phyloP scores from a whole-genome alignment of 2,329 filamentous ascomycete genomes.

The Monosporascus sp. region DNA sequence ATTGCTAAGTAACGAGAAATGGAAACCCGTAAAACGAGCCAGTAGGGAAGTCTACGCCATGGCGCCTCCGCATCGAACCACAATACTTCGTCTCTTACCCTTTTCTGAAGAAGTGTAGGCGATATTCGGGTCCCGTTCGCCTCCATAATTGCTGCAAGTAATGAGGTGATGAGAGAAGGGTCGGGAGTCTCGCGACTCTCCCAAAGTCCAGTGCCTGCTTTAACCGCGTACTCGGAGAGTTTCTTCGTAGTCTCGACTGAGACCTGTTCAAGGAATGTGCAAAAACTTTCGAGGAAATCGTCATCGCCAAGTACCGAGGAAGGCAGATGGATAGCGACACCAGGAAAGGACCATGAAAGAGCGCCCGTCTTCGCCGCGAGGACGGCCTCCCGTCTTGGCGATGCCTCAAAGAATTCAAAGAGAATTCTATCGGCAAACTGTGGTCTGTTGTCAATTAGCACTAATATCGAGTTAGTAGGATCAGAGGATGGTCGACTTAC shows the following conservation, averaged over 20 bases:
- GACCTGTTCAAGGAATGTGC: slow-evolving; percentile 49
- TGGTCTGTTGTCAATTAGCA: slow-evolving; percentile 2
- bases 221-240: slow-evolving; percentile 46
- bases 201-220: slow-evolving; percentile 40
- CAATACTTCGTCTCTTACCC: slow-evolving; percentile 56
- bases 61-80: slow-evolving; percentile 43
- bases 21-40: slow-evolving; percentile 55
- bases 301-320: slow-evolving; percentile 28
- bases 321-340: slow-evolving; percentile 38
- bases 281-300: slow-evolving; percentile 41
- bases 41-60: slow-evolving; percentile 57
- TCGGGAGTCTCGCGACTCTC: slow-evolving; percentile 53
- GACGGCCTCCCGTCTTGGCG: slow-evolving; percentile 41
- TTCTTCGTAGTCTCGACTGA: slow-evolving; percentile 44
- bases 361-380: slow-evolving; percentile 36
- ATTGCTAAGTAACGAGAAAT: slow-evolving; percentile 45
- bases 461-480: not conserved
- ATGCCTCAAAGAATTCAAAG: slow-evolving; percentile 54
- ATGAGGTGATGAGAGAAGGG: slow-evolving; percentile 51
- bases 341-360: slow-evolving; percentile 51
- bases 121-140: slow-evolving; percentile 39
- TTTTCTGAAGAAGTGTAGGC: slow-evolving; percentile 43
- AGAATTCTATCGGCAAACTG: slow-evolving; percentile 25
- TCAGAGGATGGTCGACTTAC: slow-evolving; percentile 7
- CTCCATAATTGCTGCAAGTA: slow-evolving; percentile 55